Percentiles rank a stretch among this genome's conserved stretches.
Conservation (phyloP, 345 rosid species). For the Syzygium aromaticum region DNA sequence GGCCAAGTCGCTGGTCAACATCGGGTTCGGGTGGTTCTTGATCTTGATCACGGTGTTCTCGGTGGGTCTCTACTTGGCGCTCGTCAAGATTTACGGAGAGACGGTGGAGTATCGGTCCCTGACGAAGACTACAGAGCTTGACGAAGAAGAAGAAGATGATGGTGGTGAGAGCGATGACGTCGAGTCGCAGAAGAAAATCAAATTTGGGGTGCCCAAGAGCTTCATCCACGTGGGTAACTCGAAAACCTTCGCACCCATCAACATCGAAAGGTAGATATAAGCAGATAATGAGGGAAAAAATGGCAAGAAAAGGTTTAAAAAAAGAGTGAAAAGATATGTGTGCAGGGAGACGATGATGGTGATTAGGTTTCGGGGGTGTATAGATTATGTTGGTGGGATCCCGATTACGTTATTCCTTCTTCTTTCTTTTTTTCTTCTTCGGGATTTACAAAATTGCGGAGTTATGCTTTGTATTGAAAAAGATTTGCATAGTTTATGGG, state of each 20-base stretch:
- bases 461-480: too few species aligned
- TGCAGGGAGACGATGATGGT: neutral
- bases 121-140: constrained; percentile 6
- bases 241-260: constrained; percentile 13
- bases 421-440: neutral
- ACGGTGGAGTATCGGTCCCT: constrained; percentile 33
- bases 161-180: constrained; percentile 34
- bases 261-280: constrained; percentile 28
- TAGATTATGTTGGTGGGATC: neutral
- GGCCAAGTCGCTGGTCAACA: constrained; percentile 72
- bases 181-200: constrained; percentile 25
- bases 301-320: neutral
- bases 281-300: neutral
- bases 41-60: constrained; percentile 30
- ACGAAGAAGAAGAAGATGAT: constrained; percentile 6
- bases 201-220: constrained; percentile 8
- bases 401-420: neutral
- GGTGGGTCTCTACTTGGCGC: constrained; percentile 27
- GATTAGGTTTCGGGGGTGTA: neutral
- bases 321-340: neutral
- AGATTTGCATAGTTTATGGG: neutral
- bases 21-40: constrained; percentile 59
- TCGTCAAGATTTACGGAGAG: constrained; percentile 27
- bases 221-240: constrained; percentile 20
- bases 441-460: neutral